Evolutionary conservation across 129 eudicot genomes (phyloP), one percentile per base, ranked within the genome.

Genomic region (Flaveria sonorensis): DNA sequence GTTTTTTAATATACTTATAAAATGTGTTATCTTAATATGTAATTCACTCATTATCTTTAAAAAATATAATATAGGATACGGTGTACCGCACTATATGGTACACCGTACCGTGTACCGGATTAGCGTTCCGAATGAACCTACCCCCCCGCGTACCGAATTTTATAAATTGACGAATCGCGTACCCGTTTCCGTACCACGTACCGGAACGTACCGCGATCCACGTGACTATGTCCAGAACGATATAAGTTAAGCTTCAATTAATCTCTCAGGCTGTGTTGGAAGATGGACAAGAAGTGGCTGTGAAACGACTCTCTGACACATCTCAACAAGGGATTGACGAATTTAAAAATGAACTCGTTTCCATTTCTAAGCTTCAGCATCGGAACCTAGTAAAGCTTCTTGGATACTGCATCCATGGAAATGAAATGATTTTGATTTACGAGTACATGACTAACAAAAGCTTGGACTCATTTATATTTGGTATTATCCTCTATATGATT

Each of bases 361-460:
- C 20, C 48, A 75, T 75, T 7, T 28, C 79, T 8, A 75, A 75
- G 15, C 72, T 75, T 75, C 79, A 75, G 32, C 79, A 75, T 28
- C 72, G 72, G 7, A 75, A 75, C 9, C 79, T 75, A 46, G 79
- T 75, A 39, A 75, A 75, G 50, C 79, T 75, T 45, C 72, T 75
- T n/a, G 72, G 72, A 63, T 75, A 75, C 39, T 75, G 72, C 63
- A 75, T 63, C 9, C 72, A 75, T 12, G 79, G 62, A 47, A 63
- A 75, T 36, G 73, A 66, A 39, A 23, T 36, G 67, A 66, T 77
- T 20, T 53, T 77, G 67, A 39, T 77, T 52, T 67, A 77, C 20
- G 67, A 77, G 42, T 77, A 50, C 66, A 66, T 76, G 80, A 14
- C 24, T 20, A 75, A 75, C 61, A 46, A 75, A 76, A 76, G 80